These are phyloP conservation scores for Lactarius vividus DNA, from an alignment of 768 basidiomycete species.

Conservation along the genomic window DNA sequence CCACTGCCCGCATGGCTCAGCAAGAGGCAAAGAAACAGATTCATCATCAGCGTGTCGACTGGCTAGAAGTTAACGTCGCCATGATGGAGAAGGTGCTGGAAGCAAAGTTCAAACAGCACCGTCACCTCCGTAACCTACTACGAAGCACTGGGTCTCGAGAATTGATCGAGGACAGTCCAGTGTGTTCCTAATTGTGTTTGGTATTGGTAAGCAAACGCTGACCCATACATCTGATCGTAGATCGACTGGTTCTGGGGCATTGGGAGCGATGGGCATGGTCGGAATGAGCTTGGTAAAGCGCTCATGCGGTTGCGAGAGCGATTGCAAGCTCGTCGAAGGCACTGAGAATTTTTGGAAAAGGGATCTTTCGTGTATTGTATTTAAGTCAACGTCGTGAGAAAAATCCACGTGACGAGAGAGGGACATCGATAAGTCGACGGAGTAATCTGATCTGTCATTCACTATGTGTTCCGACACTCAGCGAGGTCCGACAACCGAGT, in stretches of 20 bases:
- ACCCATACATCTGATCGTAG: constrained; percentile 31
- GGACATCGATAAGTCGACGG: background rate
- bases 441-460: background rate
- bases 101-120: constrained; percentile 43
- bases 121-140: constrained; percentile 36
- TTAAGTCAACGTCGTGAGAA: background rate
- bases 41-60: constrained; percentile 18
- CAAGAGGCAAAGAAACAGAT: constrained; percentile 17
- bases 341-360: background rate
- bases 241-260: constrained; percentile 45
- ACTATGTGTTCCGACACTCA: constrained; percentile 25
- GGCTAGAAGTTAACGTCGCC: constrained; percentile 21
- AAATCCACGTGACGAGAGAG: constrained; percentile 4
- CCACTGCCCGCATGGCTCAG: constrained; percentile 24
- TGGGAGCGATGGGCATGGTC: constrained; percentile 38
- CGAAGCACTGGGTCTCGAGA: constrained; percentile 40
- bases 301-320: constrained; percentile 39
- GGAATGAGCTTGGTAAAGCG: constrained; percentile 44
- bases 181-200: constrained; percentile 1
- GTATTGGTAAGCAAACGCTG: constrained; percentile 22
- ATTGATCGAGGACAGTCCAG: constrained; percentile 39
- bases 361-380: background rate
- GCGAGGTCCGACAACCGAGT: constrained; percentile 17
- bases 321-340: constrained; percentile 31
- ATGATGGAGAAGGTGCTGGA: constrained; percentile 41